Base-by-base conservation (phyloP, 2,329 filamentous ascomycete genomes). In the Ceratocystis diversiconidia region DNA sequence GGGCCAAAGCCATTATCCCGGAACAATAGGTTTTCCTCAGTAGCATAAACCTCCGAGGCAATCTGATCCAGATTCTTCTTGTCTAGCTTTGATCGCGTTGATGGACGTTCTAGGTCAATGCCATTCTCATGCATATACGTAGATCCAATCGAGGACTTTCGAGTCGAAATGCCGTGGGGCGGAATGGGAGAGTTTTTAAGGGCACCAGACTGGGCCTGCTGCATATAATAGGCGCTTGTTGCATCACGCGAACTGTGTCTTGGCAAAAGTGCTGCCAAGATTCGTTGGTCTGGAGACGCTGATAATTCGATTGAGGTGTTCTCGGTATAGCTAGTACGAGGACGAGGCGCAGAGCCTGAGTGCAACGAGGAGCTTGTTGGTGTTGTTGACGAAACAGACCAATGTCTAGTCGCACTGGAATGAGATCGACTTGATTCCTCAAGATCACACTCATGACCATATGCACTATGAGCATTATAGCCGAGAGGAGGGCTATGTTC, bases 291-390 rank as follows among this genome's bases (percentile, higher is more conserved):
- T 2, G 66, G 66, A n/a, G 62, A 65, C 4, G 66, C 44, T 4
- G 68, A 69, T 15, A 76, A 68, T 68, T 80, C 77, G 50, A 80
- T 70, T 0, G 78, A 79, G 0, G 78, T 80, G 32, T 74, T 76
- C 7, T 76, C 74, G 0, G 79, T 80, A 65, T 79, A 76, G 28
- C 73, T 74, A 1, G 78, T 79, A 32, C 73, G 73, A 0, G 77
- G 76, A 1, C 76, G 72, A 2, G 68, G 70, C n/a, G 75, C 75
- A 3, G 72, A 71, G 59, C 75, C 76, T 15, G 77, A 79, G 64
- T 75, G 76, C 28, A 72, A 70, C 62, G 75, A 77, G 3, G 77
- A 77, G 15, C 73, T 71, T 1, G 75, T 76, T 12, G 74, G 75
- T 2, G 77, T 77, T 7, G 76, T 72, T 0, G 78, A 80, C 2